These are phyloP conservation scores for Cryptococcus sp. DNA, from an alignment of 1,284 basidiomycete genomes.

Conservation along the genomic window DNA sequence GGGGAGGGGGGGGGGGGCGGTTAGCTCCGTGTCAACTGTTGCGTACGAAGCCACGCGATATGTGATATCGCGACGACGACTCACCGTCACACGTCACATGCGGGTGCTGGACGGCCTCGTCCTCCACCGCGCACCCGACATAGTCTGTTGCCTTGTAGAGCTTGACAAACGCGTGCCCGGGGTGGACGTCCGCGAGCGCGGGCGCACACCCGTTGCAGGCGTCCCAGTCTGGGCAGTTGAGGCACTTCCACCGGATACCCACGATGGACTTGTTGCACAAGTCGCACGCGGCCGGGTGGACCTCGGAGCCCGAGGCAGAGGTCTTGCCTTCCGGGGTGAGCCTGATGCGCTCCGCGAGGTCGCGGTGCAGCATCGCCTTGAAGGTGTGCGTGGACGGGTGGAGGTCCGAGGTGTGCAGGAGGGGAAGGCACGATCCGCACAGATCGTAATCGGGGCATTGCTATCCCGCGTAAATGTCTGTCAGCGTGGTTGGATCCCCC, in stretches of 20 bases:
- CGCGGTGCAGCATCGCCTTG: conserved; percentile 45
- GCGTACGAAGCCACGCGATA: no score
- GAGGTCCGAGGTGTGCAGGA: conserved; percentile 39
- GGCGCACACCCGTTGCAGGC: conserved; percentile 68
- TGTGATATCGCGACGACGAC: not conserved
- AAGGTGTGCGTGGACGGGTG: conserved; percentile 42
- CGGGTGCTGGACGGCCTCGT: conserved; percentile 46
- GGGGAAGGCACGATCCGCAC: conserved; percentile 43
- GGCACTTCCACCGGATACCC: conserved; percentile 49
- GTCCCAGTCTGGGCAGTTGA: conserved; percentile 51
- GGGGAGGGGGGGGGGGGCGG: no score
- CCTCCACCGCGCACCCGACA: conserved; percentile 20
- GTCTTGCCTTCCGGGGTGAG: conserved; percentile 18
- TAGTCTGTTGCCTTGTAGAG: conserved; percentile 58
- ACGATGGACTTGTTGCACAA: conserved; percentile 39
- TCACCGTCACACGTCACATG: conserved; percentile 43
- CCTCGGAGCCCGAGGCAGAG: not conserved
- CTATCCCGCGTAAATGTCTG: not conserved
- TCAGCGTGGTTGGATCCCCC: not conserved
- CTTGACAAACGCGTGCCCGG: conserved; percentile 70
- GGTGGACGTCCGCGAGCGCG: conserved; percentile 66
- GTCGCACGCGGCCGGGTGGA: conserved; percentile 45
- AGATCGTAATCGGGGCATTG: conserved; percentile 47
- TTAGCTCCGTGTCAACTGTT: no score
- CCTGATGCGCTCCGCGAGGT: conserved; percentile 43